Conservation (phyloP, 495 filamentous ascomycete genomes). For the Penicillium waksmanii region DNA sequence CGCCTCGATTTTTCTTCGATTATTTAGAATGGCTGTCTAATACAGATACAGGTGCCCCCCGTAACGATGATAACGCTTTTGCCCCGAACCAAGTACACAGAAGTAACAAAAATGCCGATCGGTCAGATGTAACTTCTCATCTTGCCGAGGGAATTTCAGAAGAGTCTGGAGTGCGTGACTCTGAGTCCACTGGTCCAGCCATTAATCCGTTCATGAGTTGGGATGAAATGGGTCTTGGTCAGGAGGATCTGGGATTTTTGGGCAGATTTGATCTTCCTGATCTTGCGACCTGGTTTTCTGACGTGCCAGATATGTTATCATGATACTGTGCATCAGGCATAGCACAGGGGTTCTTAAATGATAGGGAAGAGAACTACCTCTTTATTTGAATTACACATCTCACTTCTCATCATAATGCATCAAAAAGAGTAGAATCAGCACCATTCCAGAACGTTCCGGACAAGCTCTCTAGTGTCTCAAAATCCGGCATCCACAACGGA, state of each 20-base stretch:
- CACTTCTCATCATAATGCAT: constrained; percentile 29
- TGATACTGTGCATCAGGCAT: neutral
- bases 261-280: constrained; percentile 35
- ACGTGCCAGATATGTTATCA: constrained; percentile 30
- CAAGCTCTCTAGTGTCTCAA: constrained; percentile 47
- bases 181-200: constrained; percentile 8
- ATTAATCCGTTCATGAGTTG: constrained; percentile 26
- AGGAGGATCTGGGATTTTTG: constrained; percentile 37
- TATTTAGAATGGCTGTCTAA: neutral
- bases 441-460: constrained; percentile 42
- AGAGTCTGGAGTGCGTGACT: constrained; percentile 1
- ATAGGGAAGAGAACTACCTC: neutral
- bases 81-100: constrained; percentile 11
- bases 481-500: constrained; percentile 53
- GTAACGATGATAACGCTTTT: constrained; percentile 8
- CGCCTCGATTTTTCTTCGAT: neutral
- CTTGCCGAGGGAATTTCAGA: constrained; percentile 1
- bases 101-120: neutral
- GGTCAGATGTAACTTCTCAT: constrained; percentile 5
- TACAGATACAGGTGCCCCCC: neutral
- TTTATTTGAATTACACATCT: neutral
- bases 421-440: constrained; percentile 39
- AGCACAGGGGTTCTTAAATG: neutral
- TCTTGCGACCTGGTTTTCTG: constrained; percentile 43
- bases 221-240: constrained; percentile 29